Percentiles rank a stretch among this genome's conserved stretches.
These are phyloP conservation scores for Caloboletus firmus DNA, from an alignment of 1,284 basidiomycete genomes.

Conservation along the genomic window DNA sequence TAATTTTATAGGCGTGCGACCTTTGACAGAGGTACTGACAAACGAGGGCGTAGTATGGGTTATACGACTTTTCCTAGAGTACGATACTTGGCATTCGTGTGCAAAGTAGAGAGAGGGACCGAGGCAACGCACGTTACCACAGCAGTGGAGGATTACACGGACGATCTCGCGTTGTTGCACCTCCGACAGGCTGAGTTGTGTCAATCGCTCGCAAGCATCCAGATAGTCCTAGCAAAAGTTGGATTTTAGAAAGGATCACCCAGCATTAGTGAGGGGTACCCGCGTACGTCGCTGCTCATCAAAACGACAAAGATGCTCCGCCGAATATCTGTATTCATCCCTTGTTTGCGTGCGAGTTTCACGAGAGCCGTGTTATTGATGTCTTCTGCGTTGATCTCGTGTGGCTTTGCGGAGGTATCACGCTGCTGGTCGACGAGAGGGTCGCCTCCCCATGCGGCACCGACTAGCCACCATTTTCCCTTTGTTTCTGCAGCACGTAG, in stretches of 20 bases:
- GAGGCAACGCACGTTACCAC: slow-evolving; percentile 69
- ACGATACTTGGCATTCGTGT: background rate
- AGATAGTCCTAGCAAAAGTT: slow-evolving; percentile 75
- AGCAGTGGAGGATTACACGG: slow-evolving; percentile 90
- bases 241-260: background rate
- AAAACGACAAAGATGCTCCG: slow-evolving; percentile 89
- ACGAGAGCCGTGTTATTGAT: slow-evolving; percentile 55
- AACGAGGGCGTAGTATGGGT: slow-evolving; percentile 94
- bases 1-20: slow-evolving; percentile 85
- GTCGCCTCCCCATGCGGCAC: slow-evolving; percentile 94
- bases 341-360: slow-evolving; percentile 86
- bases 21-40: slow-evolving; percentile 70
- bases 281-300: slow-evolving; percentile 86
- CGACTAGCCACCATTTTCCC: slow-evolving; percentile 99
- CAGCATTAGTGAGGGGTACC: background rate
- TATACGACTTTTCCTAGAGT: slow-evolving; percentile 83
- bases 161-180: slow-evolving; percentile 94
- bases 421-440: slow-evolving; percentile 73
- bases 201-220: slow-evolving; percentile 87
- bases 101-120: slow-evolving; percentile 1
- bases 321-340: slow-evolving; percentile 98
- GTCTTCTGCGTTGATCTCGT: slow-evolving; percentile 28
- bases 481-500: slow-evolving; percentile 81
- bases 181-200: slow-evolving; percentile 82
- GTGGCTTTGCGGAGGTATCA: slow-evolving; percentile 28